Conservation (phyloP, 768 basidiomycete genomes). For the Strobilomyces echinocephalus region DNA sequence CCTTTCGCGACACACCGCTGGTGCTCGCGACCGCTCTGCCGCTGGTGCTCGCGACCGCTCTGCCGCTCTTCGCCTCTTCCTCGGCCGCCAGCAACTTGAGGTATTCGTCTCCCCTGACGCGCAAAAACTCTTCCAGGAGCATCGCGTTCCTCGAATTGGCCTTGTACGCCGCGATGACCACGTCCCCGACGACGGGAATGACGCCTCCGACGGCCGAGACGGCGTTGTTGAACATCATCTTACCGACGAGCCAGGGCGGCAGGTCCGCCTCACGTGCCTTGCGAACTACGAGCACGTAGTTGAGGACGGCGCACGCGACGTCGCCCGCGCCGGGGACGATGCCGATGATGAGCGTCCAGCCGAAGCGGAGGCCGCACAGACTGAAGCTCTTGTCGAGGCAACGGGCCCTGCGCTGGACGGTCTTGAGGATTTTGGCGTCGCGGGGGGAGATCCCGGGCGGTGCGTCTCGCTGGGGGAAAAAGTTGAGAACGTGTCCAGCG, state of each 20-base stretch:
- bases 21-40: too few species aligned
- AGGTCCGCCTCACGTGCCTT: slow-evolving; percentile 73
- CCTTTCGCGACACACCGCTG: slow-evolving; percentile 28
- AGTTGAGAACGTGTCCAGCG: slow-evolving; percentile 12
- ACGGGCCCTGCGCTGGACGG: slow-evolving; percentile 73
- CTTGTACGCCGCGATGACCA: slow-evolving; percentile 74
- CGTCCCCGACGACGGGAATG: slow-evolving; percentile 71
- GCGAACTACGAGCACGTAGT: slow-evolving; percentile 72
- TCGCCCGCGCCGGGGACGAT: slow-evolving; percentile 70
- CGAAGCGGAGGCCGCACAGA: slow-evolving; percentile 76
- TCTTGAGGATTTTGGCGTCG: slow-evolving; percentile 69
- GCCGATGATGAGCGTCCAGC: slow-evolving; percentile 81
- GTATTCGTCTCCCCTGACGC: slow-evolving; percentile 71
- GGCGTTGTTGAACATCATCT: slow-evolving; percentile 76
- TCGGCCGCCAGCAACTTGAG: slow-evolving; percentile 45
- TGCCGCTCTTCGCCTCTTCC: slow-evolving; percentile 20
- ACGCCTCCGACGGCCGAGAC: slow-evolving; percentile 63
- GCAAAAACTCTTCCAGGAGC: slow-evolving; percentile 79
- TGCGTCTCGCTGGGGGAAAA: slow-evolving; percentile 52
- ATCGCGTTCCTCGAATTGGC: slow-evolving; percentile 87
- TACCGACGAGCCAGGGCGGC: slow-evolving; percentile 58
- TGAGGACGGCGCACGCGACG: slow-evolving; percentile 54
- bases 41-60: not conserved
- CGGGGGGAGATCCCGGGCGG: slow-evolving; percentile 75
- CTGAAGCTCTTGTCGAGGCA: slow-evolving; percentile 85